A percentile compares a stretch with the other conserved stretches of the same genome.
phyloP scores from a whole-genome alignment of 139 green algal species.

The Chlorella sp. region DNA sequence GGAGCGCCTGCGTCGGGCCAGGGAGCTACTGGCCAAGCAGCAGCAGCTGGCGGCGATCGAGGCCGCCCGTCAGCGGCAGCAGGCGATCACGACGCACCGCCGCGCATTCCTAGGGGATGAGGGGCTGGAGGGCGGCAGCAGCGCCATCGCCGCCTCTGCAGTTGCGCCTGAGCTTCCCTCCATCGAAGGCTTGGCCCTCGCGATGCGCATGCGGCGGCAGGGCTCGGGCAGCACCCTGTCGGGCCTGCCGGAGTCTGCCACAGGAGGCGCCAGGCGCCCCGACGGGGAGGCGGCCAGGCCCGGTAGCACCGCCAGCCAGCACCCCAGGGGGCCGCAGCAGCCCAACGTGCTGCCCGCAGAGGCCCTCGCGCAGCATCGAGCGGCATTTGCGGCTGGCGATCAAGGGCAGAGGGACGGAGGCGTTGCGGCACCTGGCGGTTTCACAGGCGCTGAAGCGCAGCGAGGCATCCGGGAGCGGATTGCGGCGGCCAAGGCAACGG shows the following conservation, averaged over 20 bases:
- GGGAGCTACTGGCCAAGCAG: constrained; percentile 25
- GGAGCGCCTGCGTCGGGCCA: not conserved
- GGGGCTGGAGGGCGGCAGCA: not conserved
- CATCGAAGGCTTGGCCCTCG: constrained; percentile 7
- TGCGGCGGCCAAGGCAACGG: not conserved
- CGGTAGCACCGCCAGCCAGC: not conserved
- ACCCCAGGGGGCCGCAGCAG: not conserved
- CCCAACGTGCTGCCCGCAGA: not conserved
- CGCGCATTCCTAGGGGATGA: constrained; percentile 7
- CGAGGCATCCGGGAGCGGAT: constrained; percentile 24
- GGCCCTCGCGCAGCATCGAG: not conserved
- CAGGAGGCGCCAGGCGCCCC: not conserved
- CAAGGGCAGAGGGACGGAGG: not conserved
- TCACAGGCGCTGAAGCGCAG: not conserved
- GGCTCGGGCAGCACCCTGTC: not conserved
- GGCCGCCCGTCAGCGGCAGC: constrained; percentile 24
- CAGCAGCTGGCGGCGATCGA: constrained; percentile 26
- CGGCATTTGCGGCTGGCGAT: not conserved
- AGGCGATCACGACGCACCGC: constrained; percentile 13
- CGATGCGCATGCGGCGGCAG: constrained; percentile 12
- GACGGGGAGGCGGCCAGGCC: not conserved
- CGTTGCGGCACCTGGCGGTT: not conserved
- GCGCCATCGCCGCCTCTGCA: not conserved
- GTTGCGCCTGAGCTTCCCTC: not conserved
- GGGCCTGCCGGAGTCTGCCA: not conserved